Conservation (phyloP, 2,329 filamentous ascomycete genomes). For the Aspergillus vadensis region DNA sequence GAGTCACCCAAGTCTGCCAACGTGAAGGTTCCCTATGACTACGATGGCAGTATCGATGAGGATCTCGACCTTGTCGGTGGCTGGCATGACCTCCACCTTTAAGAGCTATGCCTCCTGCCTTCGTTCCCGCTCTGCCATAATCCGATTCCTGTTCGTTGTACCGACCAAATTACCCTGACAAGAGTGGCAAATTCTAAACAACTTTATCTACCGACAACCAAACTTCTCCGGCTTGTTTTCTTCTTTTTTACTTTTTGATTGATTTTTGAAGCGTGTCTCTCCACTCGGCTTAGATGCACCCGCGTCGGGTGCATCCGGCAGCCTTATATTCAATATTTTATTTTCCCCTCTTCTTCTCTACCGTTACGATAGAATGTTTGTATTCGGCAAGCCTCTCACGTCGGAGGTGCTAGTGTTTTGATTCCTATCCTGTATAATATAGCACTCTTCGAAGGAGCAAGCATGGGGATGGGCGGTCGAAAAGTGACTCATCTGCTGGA, state of each 20-base stretch:
- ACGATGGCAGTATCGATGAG: conserved; percentile 62
- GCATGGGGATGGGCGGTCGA: conserved; percentile 21
- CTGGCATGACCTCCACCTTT: conserved; percentile 72
- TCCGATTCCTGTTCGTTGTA: conserved; percentile 23
- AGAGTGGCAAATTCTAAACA: conserved; percentile 9
- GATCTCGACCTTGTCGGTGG: conserved; percentile 95
- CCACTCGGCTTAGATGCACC: conserved; percentile 2
- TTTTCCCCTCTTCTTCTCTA: conserved; percentile 10
- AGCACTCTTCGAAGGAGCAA: conserved; percentile 18
- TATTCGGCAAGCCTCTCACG: conserved; percentile 14
- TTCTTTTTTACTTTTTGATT: not conserved
- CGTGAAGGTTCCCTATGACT: conserved; percentile 38
- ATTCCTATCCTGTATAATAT: conserved; percentile 28
- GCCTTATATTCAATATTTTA: conserved; percentile 11
- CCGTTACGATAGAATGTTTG: conserved; percentile 23
- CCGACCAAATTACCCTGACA: conserved; percentile 16
- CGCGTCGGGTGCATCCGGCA: conserved; percentile 5
- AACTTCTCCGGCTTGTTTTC: conserved; percentile 9
- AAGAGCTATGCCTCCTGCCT: conserved; percentile 27
- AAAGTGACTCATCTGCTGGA: conserved; percentile 23
- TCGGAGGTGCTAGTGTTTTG: conserved; percentile 18
- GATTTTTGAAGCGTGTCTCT: conserved; percentile 7
- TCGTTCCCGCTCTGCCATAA: conserved; percentile 14
- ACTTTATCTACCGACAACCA: not conserved
- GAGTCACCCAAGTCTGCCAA: conserved; percentile 34